These are phyloP conservation scores for Rhexocercosporidium sp. DNA, from an alignment of 2,329 filamentous ascomycete species.

Conservation along the genomic window DNA sequence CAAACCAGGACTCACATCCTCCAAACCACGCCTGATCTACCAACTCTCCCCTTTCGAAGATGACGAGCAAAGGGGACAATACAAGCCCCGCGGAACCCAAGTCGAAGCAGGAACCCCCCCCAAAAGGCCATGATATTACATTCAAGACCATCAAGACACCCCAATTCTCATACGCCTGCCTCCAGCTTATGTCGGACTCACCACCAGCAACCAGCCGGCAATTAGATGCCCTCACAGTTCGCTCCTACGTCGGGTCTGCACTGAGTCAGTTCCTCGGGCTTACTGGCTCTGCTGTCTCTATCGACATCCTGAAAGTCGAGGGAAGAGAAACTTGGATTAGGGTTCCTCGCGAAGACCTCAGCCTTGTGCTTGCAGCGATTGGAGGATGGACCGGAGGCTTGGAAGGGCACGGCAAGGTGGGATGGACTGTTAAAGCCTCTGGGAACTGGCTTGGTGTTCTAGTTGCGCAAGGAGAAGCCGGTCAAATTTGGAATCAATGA, in stretches of 20 bases:
- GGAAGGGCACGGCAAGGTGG: conserved; percentile 43
- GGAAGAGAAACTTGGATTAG: conserved; percentile 66
- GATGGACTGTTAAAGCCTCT: conserved; percentile 58
- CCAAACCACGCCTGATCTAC: neutral
- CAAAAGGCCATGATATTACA: conserved; percentile 51
- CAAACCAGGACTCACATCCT: no score
- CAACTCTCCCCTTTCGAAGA: neutral
- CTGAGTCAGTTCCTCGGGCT: conserved; percentile 73
- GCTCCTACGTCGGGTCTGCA: conserved; percentile 66
- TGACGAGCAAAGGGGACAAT: neutral
- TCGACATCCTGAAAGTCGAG: conserved; percentile 72
- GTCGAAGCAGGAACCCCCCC: neutral
- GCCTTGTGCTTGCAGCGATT: conserved; percentile 65
- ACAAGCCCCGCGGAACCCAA: neutral
- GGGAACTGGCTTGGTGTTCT: conserved; percentile 69
- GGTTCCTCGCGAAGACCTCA: conserved; percentile 64
- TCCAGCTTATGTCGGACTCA: conserved; percentile 51
- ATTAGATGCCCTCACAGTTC: conserved; percentile 67
- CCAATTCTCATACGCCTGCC: conserved; percentile 61
- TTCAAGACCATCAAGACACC: conserved; percentile 57
- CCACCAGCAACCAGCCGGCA: conserved; percentile 22
- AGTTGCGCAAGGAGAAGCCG: conserved; percentile 48
- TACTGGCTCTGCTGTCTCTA: conserved; percentile 67
- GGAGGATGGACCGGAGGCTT: conserved; percentile 65
- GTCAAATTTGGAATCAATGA: conserved; percentile 36